Evolutionary conservation across 345 rosid genomes (phyloP).

Genomic region (Hibiscus trionum): DNA sequence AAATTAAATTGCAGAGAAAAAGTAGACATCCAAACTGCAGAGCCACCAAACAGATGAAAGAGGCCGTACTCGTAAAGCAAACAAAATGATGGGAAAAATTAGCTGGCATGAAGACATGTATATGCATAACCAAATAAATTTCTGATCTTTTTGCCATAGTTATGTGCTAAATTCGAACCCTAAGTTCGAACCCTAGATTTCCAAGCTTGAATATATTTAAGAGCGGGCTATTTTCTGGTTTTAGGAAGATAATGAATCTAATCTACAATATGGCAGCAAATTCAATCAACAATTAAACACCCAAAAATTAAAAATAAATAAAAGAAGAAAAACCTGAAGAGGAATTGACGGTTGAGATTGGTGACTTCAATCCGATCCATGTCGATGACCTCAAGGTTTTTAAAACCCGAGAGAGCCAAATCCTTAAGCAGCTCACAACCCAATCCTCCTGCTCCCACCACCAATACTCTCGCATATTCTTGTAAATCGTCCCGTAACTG

Average conservation of each 20-base stretch:
- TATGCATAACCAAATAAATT: not conserved
- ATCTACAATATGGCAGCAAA: too few species aligned
- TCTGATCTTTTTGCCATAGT: not conserved
- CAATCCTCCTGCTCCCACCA: slow-evolving; percentile 94
- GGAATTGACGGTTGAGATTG: slow-evolving; percentile 96
- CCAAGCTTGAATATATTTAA: too few species aligned
- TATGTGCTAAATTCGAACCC: not conserved
- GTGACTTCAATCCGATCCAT: slow-evolving; percentile 98
- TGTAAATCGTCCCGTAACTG: slow-evolving; percentile 81
- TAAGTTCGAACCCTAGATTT: too few species aligned
- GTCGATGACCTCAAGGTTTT: slow-evolving; percentile 82
- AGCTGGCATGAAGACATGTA: not conserved
- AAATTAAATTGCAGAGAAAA: not conserved
- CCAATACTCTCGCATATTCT: slow-evolving; percentile 62
- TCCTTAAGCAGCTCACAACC: slow-evolving; percentile 96
- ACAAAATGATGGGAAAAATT: not conserved
- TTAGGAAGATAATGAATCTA: too few species aligned
- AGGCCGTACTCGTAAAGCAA: not conserved
- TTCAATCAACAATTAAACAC: not conserved
- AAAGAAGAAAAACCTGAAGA: slow-evolving; percentile 54
- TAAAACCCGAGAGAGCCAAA: slow-evolving; percentile 87
- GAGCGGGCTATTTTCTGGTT: too few species aligned
- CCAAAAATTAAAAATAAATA: too few species aligned
- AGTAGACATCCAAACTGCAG: not conserved
- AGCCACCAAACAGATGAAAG: too few species aligned